A percentile compares a stretch with the other conserved stretches of the same genome.
Conservation (phyloP, 2,329 filamentous ascomycete species). For the Penicillium rolfsii region DNA sequence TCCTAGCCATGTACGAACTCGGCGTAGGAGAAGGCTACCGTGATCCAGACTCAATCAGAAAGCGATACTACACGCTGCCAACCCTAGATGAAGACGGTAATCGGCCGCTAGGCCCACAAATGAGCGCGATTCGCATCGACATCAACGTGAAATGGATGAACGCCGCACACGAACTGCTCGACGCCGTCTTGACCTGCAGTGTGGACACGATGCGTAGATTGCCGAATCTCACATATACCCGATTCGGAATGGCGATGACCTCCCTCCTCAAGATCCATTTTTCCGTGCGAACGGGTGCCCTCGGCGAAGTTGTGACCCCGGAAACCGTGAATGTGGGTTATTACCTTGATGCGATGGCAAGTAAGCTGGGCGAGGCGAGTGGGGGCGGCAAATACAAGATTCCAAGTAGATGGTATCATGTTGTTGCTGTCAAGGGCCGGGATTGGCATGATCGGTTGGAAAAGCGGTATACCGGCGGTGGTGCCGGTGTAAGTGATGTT, state of each 20-base stretch:
- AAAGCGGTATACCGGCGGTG: conserved; percentile 24
- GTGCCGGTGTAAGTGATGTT: neutral
- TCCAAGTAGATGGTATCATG: conserved; percentile 38
- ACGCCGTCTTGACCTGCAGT: conserved; percentile 38
- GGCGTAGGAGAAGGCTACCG: conserved; percentile 42
- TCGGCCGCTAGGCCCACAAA: conserved; percentile 16
- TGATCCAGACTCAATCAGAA: conserved; percentile 40
- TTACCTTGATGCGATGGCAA: conserved; percentile 37
- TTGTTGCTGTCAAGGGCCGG: conserved; percentile 38
- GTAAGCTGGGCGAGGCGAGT: conserved; percentile 39
- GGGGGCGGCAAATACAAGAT: conserved; percentile 39
- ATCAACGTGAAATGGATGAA: conserved; percentile 45
- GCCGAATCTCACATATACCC: conserved; percentile 40
- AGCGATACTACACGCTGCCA: conserved; percentile 39
- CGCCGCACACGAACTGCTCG: conserved; percentile 39
- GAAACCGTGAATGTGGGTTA: conserved; percentile 36
- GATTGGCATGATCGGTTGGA: conserved; percentile 40
- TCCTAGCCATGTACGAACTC: conserved; percentile 40
- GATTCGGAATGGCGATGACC: conserved; percentile 37
- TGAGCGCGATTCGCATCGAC: conserved; percentile 42
- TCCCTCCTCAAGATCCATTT: conserved; percentile 42
- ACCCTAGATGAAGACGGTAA: conserved; percentile 29
- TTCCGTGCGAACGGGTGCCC: conserved; percentile 34
- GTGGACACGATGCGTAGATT: conserved; percentile 39
- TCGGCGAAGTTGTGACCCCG: conserved; percentile 37